Conservation (phyloP, 129 eudicot species). For the Centella asiatica region DNA sequence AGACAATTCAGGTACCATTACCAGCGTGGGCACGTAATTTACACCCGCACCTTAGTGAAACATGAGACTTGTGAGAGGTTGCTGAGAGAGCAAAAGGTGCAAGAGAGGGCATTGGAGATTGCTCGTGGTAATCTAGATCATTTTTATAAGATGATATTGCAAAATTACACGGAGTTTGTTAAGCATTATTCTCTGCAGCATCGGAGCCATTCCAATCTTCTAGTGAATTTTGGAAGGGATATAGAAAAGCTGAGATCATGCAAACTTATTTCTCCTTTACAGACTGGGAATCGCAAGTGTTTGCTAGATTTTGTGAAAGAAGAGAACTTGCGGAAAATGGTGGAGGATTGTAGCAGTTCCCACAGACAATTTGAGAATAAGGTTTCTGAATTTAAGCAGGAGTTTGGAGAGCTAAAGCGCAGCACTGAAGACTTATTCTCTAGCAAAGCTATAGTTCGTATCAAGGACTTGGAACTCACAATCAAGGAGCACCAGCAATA, state of each 20-base stretch:
- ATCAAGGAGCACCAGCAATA: conserved; percentile 58
- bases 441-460: conserved; percentile 50
- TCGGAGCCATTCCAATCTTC: conserved; percentile 51
- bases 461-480: conserved; percentile 48
- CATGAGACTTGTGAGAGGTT: conserved; percentile 60
- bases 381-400: conserved; percentile 78
- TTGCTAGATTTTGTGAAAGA: conserved; percentile 5
- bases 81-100: conserved; percentile 67
- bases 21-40: conserved; percentile 57
- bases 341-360: conserved; percentile 68
- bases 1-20: conserved; percentile 79
- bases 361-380: conserved; percentile 87
- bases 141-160: conserved; percentile 61
- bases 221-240: conserved; percentile 65
- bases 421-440: conserved; percentile 63
- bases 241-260: conserved; percentile 59
- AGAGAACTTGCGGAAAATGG: conserved; percentile 57
- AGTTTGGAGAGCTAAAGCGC: conserved; percentile 69
- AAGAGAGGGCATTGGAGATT: conserved; percentile 90
- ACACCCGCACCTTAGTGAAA: conserved; percentile 42
- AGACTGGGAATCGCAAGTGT: conserved; percentile 22
- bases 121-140: conserved; percentile 82
- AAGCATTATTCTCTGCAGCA: conserved; percentile 68
- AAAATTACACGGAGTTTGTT: conserved; percentile 56
- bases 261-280: conserved; percentile 61